A percentile compares a stretch with the other conserved stretches of the same genome.
Conservation (phyloP, 2,329 filamentous ascomycete genomes). For the Aureobasidium sp. region DNA sequence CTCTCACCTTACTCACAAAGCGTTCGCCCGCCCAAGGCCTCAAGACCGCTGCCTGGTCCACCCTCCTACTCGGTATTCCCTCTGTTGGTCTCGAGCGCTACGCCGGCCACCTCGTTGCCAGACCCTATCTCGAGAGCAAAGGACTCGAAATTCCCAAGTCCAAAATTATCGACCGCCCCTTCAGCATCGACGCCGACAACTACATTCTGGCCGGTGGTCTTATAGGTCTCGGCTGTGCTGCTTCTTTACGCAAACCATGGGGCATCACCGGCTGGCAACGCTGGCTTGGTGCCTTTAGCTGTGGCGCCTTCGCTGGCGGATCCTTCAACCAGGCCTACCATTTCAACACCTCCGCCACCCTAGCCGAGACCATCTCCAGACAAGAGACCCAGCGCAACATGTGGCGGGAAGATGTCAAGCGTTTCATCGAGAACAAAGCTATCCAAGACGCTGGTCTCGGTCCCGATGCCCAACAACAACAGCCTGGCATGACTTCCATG, state of each 20-base stretch:
- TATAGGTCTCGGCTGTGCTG: constrained; percentile 5
- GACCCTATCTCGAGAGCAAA: constrained; percentile 16
- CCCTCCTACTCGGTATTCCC: background rate
- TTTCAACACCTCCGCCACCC: background rate
- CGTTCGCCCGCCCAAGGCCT: constrained; percentile 9
- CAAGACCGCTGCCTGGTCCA: constrained; percentile 9
- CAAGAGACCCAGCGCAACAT: background rate
- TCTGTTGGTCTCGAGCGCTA: background rate
- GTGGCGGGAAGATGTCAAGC: constrained; percentile 8
- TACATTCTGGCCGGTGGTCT: constrained; percentile 14
- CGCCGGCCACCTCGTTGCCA: constrained; percentile 4
- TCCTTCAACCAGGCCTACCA: constrained; percentile 5
- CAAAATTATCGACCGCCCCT: constrained; percentile 15
- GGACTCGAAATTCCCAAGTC: constrained; percentile 12
- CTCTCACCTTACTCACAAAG: background rate
- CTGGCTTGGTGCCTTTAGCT: constrained; percentile 13
- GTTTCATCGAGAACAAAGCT: background rate
- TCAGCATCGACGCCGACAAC: constrained; percentile 17
- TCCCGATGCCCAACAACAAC: background rate
- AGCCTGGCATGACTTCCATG: background rate
- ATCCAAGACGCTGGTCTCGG: background rate
- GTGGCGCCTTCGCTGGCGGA: constrained; percentile 8
- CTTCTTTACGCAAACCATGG: constrained; percentile 9
- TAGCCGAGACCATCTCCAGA: background rate
- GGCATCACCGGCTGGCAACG: constrained; percentile 14